These are phyloP conservation scores for Penicillium sp. DNA, from an alignment of 2,329 filamentous ascomycete species.

Conservation along the genomic window DNA sequence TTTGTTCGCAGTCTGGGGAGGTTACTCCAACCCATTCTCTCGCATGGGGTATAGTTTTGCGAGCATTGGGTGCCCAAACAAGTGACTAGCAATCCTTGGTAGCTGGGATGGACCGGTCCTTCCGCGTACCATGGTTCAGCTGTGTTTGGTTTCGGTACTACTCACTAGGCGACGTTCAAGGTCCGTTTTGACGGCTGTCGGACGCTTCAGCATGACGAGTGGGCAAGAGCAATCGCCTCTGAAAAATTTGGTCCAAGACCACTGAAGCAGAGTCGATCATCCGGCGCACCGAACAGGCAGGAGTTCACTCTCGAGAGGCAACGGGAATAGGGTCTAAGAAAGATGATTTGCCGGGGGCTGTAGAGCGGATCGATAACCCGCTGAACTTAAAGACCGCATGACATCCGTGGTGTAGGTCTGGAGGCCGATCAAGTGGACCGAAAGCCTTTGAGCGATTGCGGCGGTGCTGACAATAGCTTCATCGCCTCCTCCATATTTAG, in stretches of 20 bases:
- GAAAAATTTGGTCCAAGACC: conserved; percentile 1
- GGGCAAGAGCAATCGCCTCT: not conserved
- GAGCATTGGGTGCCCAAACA: not conserved
- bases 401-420: conserved; percentile 24
- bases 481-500: conserved; percentile 3
- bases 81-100: not conserved
- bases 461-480: conserved; percentile 21
- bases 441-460: conserved; percentile 15
- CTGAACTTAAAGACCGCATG: conserved; percentile 35
- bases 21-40: not conserved
- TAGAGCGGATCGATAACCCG: conserved; percentile 35
- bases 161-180: not conserved
- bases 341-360: conserved; percentile 25
- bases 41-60: not conserved
- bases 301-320: not conserved
- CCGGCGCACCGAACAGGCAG: conserved; percentile 4
- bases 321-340: not conserved
- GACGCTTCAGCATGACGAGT: conserved; percentile 13
- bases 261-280: conserved; percentile 19
- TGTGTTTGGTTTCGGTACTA: not conserved
- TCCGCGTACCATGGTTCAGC: not conserved
- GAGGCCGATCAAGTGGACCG: conserved; percentile 22
- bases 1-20: not conserved
- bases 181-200: conserved; percentile 8
- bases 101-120: not conserved